Evolutionary conservation across 2,329 filamentous ascomycete genomes (phyloP), one percentile per base, ranked within the genome.

Genomic region (Hypoxylon sp.): DNA sequence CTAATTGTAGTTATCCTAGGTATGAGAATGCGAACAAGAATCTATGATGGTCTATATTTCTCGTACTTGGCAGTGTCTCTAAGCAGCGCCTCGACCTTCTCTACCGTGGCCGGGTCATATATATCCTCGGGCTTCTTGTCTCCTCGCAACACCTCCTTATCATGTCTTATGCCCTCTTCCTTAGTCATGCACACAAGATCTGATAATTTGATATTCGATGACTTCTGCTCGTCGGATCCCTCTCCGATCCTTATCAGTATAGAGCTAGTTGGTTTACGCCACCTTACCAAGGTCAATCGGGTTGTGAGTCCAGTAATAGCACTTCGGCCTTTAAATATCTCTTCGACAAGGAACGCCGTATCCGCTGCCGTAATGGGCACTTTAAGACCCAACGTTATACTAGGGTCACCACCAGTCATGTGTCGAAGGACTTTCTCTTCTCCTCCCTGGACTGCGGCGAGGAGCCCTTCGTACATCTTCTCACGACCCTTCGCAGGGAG

Each of bases 401-500:
- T 80, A 2, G 75, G 53, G 50, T 87, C 80, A 54, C 82, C 78
- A 2, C 83, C 84, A 17, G 84, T 81, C 62, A 79, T 77, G 32
- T 83, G 76, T 62, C 88, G 86, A 0, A 91, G 89, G 1, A 96
- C 78, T 64, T 92, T 91, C 77, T 97, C 94, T 77, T 98, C 93
- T 13, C 88, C 85, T 29, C 89, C 90, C 77, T 97, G 93, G 1
- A 98, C 81, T 19, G 87, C 86, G 0, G 89, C 89, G 2, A 96
- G 82, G 32, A 98, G 92, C 39, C 90, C 89, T 64, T 98, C 94
- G 79, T 98, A 97, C 86, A 97, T 90, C 82, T 97, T 97, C 52
- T 97, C 93, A 15, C 95, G 86, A 8, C 89, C 89, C 79, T 98
- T 98, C 57, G 88, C 89, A 0, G 91, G 89, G 0, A 93, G 82